Evolutionary conservation across 306 rosid species (phyloP), one percentile per base, ranked within the genome.

Genomic region (Cercis canadensis): DNA sequence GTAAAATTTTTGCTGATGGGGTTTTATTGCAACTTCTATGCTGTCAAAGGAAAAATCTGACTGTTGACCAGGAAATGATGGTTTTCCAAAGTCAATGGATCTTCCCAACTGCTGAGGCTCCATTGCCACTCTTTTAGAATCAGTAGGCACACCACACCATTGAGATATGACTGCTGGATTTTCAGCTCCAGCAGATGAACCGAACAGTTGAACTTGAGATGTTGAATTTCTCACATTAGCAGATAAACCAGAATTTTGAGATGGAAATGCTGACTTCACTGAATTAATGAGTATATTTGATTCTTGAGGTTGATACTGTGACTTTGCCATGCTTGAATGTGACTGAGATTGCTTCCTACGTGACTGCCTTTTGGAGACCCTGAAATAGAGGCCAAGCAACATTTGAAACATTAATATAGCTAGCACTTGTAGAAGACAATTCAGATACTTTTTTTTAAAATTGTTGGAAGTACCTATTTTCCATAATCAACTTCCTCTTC

Each of bases 321-420:
- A 19, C 57, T 21, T 60, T 18, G 69, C 43, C 9, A 50, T 40
- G 52, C 43, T 40, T 43, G 85, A 70, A 75, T 71, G 66, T 34
- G 82, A n/a, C 51, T 65, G 81, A 75, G 67, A 24, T 74, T 72
- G 82, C 52, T 77, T 81, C 59, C 45, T 67, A 14, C 12, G 62
- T 15, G 60, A 61, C 69, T 74, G 80, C 76, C 73, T 84, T 64
- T 45, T 83, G 70, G 84, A 74, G 69, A 79, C 69, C 92, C 97
- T 93, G 84, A 75, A 77, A 37, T 57, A 65, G 15, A 43, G 40
- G 46, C 24, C 16, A 53, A 24, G 4, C 3, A 49, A 52, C 21
- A 57, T 43, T 44, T 33, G 13, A 17, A 18, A 31, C 41, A 9
- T 3, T 8, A 44, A 44, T 11, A 44, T 1, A 13, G 1, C 50